phyloP scores from a whole-genome alignment of 441 rosid genomes.

The Populus hybrid region DNA sequence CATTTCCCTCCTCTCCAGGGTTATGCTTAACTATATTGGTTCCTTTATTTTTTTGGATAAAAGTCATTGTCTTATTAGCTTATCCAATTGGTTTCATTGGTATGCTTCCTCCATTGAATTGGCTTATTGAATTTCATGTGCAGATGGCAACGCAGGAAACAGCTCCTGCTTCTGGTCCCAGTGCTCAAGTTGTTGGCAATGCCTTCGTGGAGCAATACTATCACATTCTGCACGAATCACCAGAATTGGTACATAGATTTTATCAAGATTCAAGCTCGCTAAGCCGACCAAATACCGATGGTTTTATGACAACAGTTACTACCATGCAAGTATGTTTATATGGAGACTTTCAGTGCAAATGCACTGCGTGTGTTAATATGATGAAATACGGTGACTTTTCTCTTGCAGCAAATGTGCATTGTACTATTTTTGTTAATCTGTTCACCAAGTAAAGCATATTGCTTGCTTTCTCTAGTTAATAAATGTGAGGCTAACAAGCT shows the following conservation, averaged over 20 bases:
- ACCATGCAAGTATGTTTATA: slow-evolving; percentile 65
- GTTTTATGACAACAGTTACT: slow-evolving; percentile 67
- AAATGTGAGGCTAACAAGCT: not conserved
- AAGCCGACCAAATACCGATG: slow-evolving; percentile 66
- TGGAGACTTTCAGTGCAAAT: not conserved
- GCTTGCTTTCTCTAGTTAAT: not conserved
- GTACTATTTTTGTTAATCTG: not conserved
- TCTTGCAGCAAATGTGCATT: not conserved
- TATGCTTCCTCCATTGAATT: not conserved
- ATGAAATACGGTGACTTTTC: not conserved
- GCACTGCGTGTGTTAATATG: not conserved
- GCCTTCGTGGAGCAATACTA: slow-evolving; percentile 93
- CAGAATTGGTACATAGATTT: slow-evolving; percentile 72
- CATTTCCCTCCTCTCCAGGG: too few relatives aligned
- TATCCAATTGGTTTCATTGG: not conserved
- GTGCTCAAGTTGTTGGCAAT: slow-evolving; percentile 80
- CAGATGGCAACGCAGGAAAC: slow-evolving; percentile 70
- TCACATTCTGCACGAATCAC: slow-evolving; percentile 77
- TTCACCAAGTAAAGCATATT: not conserved
- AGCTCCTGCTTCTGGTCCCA: slow-evolving; percentile 47
- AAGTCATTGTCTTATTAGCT: not conserved
- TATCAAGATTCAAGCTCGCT: slow-evolving; percentile 84
- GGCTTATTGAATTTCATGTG: slow-evolving; percentile 5
- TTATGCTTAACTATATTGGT: not conserved
- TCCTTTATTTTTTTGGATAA: not conserved